A percentile compares a stretch with the other conserved stretches of the same genome.
phyloP scores from a whole-genome alignment of 1,139 yeast genomes.

The Candida sanyaensis region DNA sequence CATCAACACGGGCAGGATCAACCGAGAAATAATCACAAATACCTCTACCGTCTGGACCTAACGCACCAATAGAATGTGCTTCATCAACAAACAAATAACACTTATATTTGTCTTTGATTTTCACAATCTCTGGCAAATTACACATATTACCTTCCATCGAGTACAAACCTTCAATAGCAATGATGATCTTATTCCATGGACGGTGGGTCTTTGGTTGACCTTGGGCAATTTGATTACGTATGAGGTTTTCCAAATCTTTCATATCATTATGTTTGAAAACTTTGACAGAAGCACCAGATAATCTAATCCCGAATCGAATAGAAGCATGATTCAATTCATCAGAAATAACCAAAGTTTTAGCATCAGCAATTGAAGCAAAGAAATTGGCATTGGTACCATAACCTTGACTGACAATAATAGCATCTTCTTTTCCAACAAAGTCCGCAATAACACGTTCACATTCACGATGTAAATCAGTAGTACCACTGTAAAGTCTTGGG shows the following conservation, averaged over 20 bases:
- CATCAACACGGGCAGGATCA: slow-evolving; percentile 73
- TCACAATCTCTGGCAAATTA: slow-evolving; percentile 76
- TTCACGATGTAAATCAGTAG: slow-evolving; percentile 70
- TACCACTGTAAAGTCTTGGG: slow-evolving; percentile 73
- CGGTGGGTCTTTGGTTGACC: slow-evolving; percentile 97
- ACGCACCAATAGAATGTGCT: slow-evolving; percentile 97
- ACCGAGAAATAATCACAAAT: slow-evolving; percentile 90
- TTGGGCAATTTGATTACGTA: slow-evolving; percentile 87
- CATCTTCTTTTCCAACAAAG: slow-evolving; percentile 86
- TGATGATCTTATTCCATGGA: slow-evolving; percentile 93
- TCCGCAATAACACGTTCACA: slow-evolving; percentile 81
- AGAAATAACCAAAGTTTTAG: slow-evolving; percentile 85
- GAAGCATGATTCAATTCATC: slow-evolving; percentile 97
- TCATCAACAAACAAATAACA: slow-evolving; percentile 92
- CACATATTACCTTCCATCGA: slow-evolving; percentile 98
- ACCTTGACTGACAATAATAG: slow-evolving; percentile 89
- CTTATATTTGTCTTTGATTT: slow-evolving; percentile 80
- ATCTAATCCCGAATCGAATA: slow-evolving; percentile 89
- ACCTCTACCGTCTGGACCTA: slow-evolving; percentile 93
- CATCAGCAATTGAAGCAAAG: slow-evolving; percentile 80
- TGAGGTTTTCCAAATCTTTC: slow-evolving; percentile 72
- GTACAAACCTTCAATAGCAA: slow-evolving; percentile 94
- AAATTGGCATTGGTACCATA: slow-evolving; percentile 95
- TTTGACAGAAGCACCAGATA: slow-evolving; percentile 91
- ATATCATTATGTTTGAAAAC: slow-evolving; percentile 93